phyloP scores from a whole-genome alignment of 176 grass and related monocot genomes.

The Carex pumila region DNA sequence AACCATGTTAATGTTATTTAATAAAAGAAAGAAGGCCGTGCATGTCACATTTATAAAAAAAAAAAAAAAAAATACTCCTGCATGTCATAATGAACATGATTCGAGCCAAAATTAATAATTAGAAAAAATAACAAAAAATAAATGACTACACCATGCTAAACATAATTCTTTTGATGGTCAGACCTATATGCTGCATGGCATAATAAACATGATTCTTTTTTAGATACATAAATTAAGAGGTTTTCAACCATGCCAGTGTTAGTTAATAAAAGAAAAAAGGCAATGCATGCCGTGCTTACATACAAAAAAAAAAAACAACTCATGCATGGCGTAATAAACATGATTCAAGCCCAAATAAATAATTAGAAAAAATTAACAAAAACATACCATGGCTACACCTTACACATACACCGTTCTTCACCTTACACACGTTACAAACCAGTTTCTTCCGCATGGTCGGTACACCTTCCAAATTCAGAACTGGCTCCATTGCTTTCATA shows the following conservation, averaged over 20 bases:
- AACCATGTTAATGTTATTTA: not conserved
- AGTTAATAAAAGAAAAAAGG: not conserved
- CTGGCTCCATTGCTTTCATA: constrained; percentile 60
- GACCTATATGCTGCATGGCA: too few species aligned
- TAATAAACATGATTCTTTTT: not conserved
- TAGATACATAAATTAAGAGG: not conserved
- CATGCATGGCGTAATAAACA: not conserved
- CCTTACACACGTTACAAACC: constrained; percentile 82
- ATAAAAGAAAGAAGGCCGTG: not conserved
- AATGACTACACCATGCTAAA: constrained; percentile 64
- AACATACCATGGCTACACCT: constrained; percentile 95
- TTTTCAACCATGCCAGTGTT: not conserved
- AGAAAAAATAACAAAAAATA: constrained; percentile 33
- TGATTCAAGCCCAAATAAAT: constrained; percentile 3
- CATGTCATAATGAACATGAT: not conserved
- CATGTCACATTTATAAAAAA: not conserved
- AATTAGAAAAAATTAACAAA: constrained; percentile 20
- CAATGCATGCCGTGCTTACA: not conserved
- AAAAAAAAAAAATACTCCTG: not conserved
- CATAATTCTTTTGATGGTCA: too few species aligned
- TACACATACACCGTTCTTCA: constrained; percentile 88
- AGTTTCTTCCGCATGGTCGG: constrained; percentile 61
- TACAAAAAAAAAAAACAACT: not conserved
- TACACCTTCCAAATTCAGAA: constrained; percentile 42
- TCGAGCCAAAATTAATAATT: constrained; percentile 2